phyloP scores from a whole-genome alignment of 768 basidiomycete species.

The Rickenella mellea region DNA sequence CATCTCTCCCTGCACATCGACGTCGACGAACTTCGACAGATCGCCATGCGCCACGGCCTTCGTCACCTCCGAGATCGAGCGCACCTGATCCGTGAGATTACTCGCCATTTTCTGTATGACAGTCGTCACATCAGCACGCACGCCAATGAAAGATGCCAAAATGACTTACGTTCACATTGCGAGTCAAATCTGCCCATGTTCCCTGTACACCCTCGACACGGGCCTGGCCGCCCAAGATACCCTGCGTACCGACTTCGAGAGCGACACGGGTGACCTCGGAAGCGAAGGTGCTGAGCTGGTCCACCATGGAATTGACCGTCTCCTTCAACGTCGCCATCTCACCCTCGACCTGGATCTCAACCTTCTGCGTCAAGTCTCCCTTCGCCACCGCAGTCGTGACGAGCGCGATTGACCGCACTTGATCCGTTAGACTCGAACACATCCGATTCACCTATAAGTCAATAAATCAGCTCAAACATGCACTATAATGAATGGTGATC shows the following conservation, averaged over 20 bases:
- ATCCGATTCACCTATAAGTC: slow-evolving; percentile 59
- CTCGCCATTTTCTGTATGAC: slow-evolving; percentile 69
- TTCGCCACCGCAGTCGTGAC: slow-evolving; percentile 87
- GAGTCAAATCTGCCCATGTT: slow-evolving; percentile 85
- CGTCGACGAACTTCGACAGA: slow-evolving; percentile 74
- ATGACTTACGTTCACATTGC: slow-evolving; percentile 74
- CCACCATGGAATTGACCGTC: slow-evolving; percentile 93
- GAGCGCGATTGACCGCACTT: slow-evolving; percentile 74
- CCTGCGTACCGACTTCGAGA: slow-evolving; percentile 84
- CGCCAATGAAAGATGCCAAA: neutral
- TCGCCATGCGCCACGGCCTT: slow-evolving; percentile 77
- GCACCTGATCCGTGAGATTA: slow-evolving; percentile 79
- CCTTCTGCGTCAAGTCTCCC: slow-evolving; percentile 87
- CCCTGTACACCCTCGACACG: slow-evolving; percentile 86
- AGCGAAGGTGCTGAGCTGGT: slow-evolving; percentile 79
- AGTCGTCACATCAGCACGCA: neutral
- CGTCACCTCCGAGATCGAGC: slow-evolving; percentile 83
- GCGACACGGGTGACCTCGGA: slow-evolving; percentile 78
- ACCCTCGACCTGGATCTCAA: slow-evolving; percentile 81
- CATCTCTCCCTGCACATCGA: slow-evolving; percentile 94
- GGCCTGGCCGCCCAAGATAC: slow-evolving; percentile 86
- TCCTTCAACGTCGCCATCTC: slow-evolving; percentile 81
- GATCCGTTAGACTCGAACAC: slow-evolving; percentile 73
- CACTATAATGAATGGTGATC: neutral
- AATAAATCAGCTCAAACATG: slow-evolving; percentile 1